These are phyloP conservation scores for Monilinia laxa DNA, from an alignment of 2,329 filamentous ascomycete species.

Conservation along the genomic window DNA sequence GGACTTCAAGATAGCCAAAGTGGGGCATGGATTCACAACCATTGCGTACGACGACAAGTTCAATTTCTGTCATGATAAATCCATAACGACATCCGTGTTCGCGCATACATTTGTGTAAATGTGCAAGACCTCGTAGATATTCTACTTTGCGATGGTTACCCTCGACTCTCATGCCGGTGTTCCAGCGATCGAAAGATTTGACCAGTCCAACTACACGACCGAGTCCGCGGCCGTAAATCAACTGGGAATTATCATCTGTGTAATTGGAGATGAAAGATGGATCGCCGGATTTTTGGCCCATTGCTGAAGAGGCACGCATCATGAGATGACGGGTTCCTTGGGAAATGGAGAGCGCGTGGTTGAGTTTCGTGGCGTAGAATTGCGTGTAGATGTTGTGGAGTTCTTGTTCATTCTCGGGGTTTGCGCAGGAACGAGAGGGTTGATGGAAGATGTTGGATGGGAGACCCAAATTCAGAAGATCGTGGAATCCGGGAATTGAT, in stretches of 20 bases:
- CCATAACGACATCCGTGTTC: slow-evolving; percentile 91
- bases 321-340: slow-evolving; percentile 62
- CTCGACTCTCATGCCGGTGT: slow-evolving; percentile 88
- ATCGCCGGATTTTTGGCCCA: slow-evolving; percentile 36
- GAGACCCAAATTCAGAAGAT: slow-evolving; percentile 70
- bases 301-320: slow-evolving; percentile 36
- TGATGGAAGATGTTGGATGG: slow-evolving; percentile 59
- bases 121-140: slow-evolving; percentile 82
- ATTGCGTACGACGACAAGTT: slow-evolving; percentile 85
- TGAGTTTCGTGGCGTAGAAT: slow-evolving; percentile 84
- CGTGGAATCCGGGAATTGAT: slow-evolving; percentile 68
- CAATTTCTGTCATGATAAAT: slow-evolving; percentile 95
- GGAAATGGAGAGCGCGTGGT: slow-evolving; percentile 75
- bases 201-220: slow-evolving; percentile 78
- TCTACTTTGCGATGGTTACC: slow-evolving; percentile 81
- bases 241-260: slow-evolving; percentile 49
- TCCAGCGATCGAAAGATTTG: slow-evolving; percentile 90
- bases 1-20: slow-evolving; percentile 85
- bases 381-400: slow-evolving; percentile 73
- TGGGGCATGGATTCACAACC: slow-evolving; percentile 70
- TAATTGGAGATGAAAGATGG: slow-evolving; percentile 51
- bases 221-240: slow-evolving; percentile 50
- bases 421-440: slow-evolving; percentile 49
- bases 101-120: slow-evolving; percentile 88
- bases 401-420: slow-evolving; percentile 75